Evolutionary conservation across 257 asterid species (phyloP), one percentile per base, ranked within the genome.

Genomic region (Nicotiana tabacum): DNA sequence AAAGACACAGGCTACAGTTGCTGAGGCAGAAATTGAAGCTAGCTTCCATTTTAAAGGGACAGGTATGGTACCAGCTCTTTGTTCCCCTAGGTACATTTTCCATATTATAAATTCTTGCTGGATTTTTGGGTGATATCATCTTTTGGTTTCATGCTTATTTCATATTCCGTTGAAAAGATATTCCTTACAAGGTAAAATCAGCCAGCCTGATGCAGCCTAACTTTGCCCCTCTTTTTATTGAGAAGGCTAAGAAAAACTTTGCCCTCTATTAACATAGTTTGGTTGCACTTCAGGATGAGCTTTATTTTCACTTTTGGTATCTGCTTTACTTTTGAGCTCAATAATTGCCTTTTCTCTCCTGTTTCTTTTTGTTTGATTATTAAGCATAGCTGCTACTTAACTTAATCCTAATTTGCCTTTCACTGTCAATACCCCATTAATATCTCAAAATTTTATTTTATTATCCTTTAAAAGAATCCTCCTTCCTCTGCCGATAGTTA

Each of bases 1-100:
- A 89, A 85, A 87, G 97, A 86, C 98, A 94, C 93, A 90, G 96
- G 88, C 88, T 96, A 89, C 99, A 96, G 89, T 83, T 96, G 93
- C 90, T 96, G 74, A 90, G 90, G 88, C 99, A 94, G 88, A 96
- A 94, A 87, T 88, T 96, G 94, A 96, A 94, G 88, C 88, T 96
- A 80, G 96, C 97, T 39, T 91, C 98, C 87, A 93, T 96, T 87
- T 93, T 96, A 53, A 96, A 88, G 90, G 90, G 93, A 87, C 97
- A 94, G 83, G 99, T 94, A 88, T 92, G 62, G 93, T 87, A 83
- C 77, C 61, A 53, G 83, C 70, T 82, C 83, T 57, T 17, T 57
- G 30, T 74, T 82, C 85, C 32, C 18, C 13, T 7, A 2, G 17
- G 55, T 67, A 17, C 79, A 72, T 24, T 48, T 74, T 48, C 43